Evolutionary conservation across 2,329 filamentous ascomycete genomes (phyloP).

Genomic region (Neofusicoccum laricinum): DNA sequence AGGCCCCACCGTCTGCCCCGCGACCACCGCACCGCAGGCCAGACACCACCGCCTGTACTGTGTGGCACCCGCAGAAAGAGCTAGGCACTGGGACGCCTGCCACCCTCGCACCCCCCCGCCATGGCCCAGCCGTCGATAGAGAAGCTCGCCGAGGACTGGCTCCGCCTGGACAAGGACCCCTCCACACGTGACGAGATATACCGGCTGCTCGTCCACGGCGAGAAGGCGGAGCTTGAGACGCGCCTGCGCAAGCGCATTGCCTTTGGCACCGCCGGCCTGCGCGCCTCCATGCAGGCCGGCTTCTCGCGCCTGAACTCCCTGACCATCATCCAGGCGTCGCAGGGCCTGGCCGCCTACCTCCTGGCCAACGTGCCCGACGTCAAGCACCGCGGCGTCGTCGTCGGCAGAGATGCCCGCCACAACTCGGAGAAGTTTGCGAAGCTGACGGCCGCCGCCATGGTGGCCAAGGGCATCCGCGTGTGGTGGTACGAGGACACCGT

Average conservation of each 20-base stretch:
- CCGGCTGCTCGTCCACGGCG: constrained; percentile 45
- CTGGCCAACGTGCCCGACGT: constrained; percentile 43
- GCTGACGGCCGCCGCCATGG: constrained; percentile 59
- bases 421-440: constrained; percentile 61
- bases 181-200: constrained; percentile 54
- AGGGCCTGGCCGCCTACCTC: constrained; percentile 62
- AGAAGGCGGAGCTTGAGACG: constrained; percentile 49
- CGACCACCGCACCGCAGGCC: background rate
- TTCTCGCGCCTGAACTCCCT: constrained; percentile 60
- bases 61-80: background rate
- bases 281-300: constrained; percentile 64
- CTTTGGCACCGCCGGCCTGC: constrained; percentile 61
- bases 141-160: constrained; percentile 54
- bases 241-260: constrained; percentile 56
- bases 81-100: background rate
- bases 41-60: background rate
- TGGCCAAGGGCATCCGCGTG: constrained; percentile 57
- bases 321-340: constrained; percentile 62
- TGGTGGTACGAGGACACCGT: constrained; percentile 56
- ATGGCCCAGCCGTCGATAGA: constrained; percentile 34
- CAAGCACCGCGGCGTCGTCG: constrained; percentile 51
- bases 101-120: background rate
- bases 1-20: constrained; percentile 1
- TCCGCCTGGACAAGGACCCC: constrained; percentile 56
- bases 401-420: constrained; percentile 62